A percentile compares a stretch with the other conserved stretches of the same genome.
phyloP scores from a whole-genome alignment of 805 yeast species.

The Maudiozyma saulgeensis region DNA sequence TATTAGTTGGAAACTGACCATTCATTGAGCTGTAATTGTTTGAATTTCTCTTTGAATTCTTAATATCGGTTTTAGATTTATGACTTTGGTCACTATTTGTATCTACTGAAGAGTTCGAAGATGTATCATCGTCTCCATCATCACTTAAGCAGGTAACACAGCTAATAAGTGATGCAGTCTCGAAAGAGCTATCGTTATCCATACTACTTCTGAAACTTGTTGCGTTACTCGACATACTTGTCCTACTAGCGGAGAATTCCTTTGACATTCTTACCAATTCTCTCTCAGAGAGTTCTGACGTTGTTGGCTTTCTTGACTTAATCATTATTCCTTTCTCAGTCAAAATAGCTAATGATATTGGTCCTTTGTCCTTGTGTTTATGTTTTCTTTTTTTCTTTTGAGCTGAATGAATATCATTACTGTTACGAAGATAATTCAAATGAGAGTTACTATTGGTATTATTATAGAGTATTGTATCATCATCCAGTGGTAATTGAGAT shows the following conservation, averaged over 20 bases:
- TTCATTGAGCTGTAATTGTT: slow-evolving; percentile 16
- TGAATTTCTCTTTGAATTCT: not conserved
- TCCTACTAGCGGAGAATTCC: not conserved
- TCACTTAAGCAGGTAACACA: slow-evolving; percentile 31
- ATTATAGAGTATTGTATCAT: not conserved
- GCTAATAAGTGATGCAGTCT: slow-evolving; percentile 28
- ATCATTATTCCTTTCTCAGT: slow-evolving; percentile 30
- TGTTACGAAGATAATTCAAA: not conserved
- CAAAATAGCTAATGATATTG: slow-evolving; percentile 21
- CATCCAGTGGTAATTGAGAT: not conserved
- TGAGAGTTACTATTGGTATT: not conserved
- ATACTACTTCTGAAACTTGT: slow-evolving; percentile 8
- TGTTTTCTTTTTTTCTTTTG: not conserved
- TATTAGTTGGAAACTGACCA: slow-evolving; percentile 26
- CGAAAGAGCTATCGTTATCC: slow-evolving; percentile 11
- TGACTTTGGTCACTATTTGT: not conserved
- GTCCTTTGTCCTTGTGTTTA: slow-evolving; percentile 5
- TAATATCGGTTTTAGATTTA: not conserved
- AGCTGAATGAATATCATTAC: not conserved
- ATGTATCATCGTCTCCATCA: slow-evolving; percentile 2
- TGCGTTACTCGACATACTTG: slow-evolving; percentile 10
- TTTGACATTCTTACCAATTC: not conserved
- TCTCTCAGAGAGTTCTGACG: slow-evolving; percentile 3
- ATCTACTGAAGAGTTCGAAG: not conserved
- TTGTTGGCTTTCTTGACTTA: slow-evolving; percentile 16